Conservation (phyloP, 2,329 filamentous ascomycete species). For the Fragosphaeria purpurea region DNA sequence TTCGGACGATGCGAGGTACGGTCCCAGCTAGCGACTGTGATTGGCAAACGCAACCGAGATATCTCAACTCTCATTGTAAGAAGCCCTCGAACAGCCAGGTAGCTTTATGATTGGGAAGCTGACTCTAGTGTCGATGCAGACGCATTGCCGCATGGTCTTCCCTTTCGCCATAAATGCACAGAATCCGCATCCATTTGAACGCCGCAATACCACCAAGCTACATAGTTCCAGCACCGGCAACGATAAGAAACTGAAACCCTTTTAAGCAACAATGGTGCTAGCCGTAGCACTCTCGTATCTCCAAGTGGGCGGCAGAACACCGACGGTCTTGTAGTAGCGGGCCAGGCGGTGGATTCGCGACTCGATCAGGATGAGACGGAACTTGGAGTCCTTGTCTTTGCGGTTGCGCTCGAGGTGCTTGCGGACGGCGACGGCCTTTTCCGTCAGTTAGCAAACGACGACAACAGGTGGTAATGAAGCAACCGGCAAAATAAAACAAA, state of each 20-base stretch:
- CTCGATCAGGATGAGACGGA: conserved; percentile 99
- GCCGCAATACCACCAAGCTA: not conserved
- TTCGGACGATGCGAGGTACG: no score
- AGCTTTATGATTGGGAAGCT: no score
- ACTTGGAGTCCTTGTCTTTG: conserved; percentile 99
- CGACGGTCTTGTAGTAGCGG: conserved; percentile 90
- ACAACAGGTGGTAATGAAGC: not conserved
- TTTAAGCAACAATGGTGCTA: conserved; percentile 85
- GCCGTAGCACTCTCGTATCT: conserved; percentile 98
- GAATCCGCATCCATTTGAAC: conserved; percentile 2
- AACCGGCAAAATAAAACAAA: not conserved
- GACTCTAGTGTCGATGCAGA: no score
- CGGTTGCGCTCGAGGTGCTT: conserved; percentile 99
- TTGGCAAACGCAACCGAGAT: no score
- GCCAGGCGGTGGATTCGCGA: conserved; percentile 99
- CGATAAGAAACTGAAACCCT: conserved; percentile 13
- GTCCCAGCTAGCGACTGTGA: no score
- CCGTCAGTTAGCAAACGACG: not conserved
- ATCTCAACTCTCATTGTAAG: no score
- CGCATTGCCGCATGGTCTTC: no score
- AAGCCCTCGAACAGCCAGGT: no score
- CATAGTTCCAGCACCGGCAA: not conserved
- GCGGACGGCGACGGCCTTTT: conserved; percentile 87
- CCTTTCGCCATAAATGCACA: no score
- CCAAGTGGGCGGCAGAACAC: conserved; percentile 82